Evolutionary conservation across 2,329 filamentous ascomycete genomes (phyloP).

Genomic region (Penicillium sp.): DNA sequence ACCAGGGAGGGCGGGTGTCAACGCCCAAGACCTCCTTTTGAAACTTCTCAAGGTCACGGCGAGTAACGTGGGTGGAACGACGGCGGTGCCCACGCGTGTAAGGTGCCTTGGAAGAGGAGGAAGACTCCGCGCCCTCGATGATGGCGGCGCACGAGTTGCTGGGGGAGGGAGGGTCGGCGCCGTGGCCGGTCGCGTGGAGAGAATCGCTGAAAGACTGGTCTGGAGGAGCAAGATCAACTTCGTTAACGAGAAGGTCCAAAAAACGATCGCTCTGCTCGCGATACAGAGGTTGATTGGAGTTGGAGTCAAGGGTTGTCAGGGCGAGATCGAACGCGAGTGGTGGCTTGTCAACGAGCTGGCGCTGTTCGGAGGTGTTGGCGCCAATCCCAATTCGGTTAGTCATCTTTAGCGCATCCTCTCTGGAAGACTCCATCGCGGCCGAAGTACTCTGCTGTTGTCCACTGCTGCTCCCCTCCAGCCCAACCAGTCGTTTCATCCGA

Average conservation of each 20-base stretch:
- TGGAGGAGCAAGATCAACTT: neutral
- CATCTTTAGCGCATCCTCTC: neutral
- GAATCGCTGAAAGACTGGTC: neutral
- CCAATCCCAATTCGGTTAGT: slow-evolving; percentile 22
- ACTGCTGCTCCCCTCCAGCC: slow-evolving; percentile 11
- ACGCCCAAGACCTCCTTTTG: slow-evolving; percentile 39
- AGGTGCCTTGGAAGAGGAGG: slow-evolving; percentile 37
- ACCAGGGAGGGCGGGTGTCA: slow-evolving; percentile 32
- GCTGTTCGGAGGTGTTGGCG: slow-evolving; percentile 6
- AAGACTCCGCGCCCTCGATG: slow-evolving; percentile 33
- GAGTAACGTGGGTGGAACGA: slow-evolving; percentile 46
- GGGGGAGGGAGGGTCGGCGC: slow-evolving; percentile 2
- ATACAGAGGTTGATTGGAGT: neutral
- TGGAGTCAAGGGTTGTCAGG: neutral
- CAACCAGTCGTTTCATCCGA: slow-evolving; percentile 24
- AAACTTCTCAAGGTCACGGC: slow-evolving; percentile 42
- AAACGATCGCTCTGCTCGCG: neutral
- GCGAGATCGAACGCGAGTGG: slow-evolving; percentile 3
- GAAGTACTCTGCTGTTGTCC: neutral
- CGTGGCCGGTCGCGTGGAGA: neutral
- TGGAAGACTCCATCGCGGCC: neutral
- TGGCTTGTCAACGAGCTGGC: slow-evolving; percentile 7
- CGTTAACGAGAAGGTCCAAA: neutral
- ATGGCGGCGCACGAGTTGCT: slow-evolving; percentile 27
- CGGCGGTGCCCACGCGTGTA: slow-evolving; percentile 44